Conservation (phyloP, 305 asterid species). For the Plantago coronopus region DNA sequence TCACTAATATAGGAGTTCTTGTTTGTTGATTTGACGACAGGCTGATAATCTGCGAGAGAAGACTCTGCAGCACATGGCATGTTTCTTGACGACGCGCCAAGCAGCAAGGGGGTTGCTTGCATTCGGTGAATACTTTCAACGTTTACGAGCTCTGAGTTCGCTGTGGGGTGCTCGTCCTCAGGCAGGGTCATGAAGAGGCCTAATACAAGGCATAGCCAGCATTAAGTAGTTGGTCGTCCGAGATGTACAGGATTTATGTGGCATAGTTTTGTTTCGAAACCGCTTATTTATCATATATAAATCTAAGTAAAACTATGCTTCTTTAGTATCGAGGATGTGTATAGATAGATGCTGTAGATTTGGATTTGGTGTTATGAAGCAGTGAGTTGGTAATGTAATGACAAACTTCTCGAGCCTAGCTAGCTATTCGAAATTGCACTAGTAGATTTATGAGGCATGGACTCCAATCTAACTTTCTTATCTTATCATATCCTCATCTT, state of each 20-base stretch:
- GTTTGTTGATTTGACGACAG: conserved; percentile 29
- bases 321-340: not conserved
- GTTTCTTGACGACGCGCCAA: conserved; percentile 64
- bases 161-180: conserved; percentile 77
- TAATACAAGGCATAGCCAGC: conserved; percentile 17
- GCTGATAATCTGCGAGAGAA: conserved; percentile 92
- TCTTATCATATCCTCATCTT: too few relatives aligned
- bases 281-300: not conserved
- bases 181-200: conserved; percentile 25
- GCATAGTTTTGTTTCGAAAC: not conserved
- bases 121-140: conserved; percentile 77
- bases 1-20: not conserved
- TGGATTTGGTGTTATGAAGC: too few relatives aligned
- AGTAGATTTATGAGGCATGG: too few relatives aligned
- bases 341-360: not conserved
- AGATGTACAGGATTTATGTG: conserved; percentile 4
- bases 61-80: conserved; percentile 74
- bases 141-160: conserved; percentile 73
- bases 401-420: too few relatives aligned
- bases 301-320: not conserved
- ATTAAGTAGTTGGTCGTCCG: not conserved
- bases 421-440: too few relatives aligned
- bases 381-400: too few relatives aligned
- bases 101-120: conserved; percentile 81
- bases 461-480: too few relatives aligned